Percentiles rank a stretch among this genome's conserved stretches.
These are phyloP conservation scores for Monosporascus sp. DNA, from an alignment of 2,329 filamentous ascomycete species.

Conservation along the genomic window DNA sequence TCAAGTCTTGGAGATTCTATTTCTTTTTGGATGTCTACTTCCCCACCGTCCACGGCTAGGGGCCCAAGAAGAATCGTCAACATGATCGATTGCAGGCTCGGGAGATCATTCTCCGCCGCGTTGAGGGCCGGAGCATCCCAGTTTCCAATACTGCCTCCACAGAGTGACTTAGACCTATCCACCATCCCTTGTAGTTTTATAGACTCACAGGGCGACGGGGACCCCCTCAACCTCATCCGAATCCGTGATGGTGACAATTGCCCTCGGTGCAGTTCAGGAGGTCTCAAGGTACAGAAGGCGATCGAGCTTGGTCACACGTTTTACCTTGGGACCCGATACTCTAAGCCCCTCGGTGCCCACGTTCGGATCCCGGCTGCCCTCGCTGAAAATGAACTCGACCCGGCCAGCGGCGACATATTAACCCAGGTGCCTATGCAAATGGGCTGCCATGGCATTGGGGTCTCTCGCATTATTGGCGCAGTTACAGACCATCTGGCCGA, in stretches of 20 bases:
- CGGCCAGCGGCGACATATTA: slow-evolving; percentile 16
- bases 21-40: slow-evolving; percentile 45
- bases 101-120: slow-evolving; percentile 9
- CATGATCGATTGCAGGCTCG: slow-evolving; percentile 29
- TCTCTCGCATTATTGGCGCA: slow-evolving; percentile 85
- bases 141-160: slow-evolving; percentile 10
- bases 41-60: slow-evolving; percentile 17
- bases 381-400: slow-evolving; percentile 7
- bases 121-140: slow-evolving; percentile 7
- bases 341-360: slow-evolving; percentile 62
- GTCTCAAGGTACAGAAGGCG: slow-evolving; percentile 62
- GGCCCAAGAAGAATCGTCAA: slow-evolving; percentile 19
- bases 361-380: slow-evolving; percentile 42
- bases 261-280: slow-evolving; percentile 60
- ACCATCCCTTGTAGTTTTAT: slow-evolving; percentile 13
- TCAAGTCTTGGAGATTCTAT: slow-evolving; percentile 59
- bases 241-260: slow-evolving; percentile 67
- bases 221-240: slow-evolving; percentile 58
- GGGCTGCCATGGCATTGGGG: slow-evolving; percentile 94
- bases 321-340: slow-evolving; percentile 86
- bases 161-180: slow-evolving; percentile 6
- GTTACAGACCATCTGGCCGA: slow-evolving; percentile 74
- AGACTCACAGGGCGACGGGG: slow-evolving; percentile 16
- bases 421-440: slow-evolving; percentile 67
- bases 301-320: slow-evolving; percentile 96